Base-by-base conservation (phyloP, 1,139 yeast species). In the Suzukiozyma palmioleophila region DNA sequence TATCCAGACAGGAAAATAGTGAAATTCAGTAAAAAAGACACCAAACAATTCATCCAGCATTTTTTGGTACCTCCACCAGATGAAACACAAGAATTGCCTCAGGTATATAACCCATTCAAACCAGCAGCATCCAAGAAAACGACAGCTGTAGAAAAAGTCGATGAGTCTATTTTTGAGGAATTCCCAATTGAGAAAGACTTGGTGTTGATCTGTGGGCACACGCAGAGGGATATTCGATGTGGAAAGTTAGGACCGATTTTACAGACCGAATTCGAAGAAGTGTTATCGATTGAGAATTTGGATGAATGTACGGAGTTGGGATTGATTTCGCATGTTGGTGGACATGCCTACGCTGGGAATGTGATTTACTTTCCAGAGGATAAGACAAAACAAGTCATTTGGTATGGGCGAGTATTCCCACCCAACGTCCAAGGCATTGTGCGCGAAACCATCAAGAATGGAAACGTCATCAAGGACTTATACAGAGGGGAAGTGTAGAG, bases 321-420 rank as follows among this genome's bases (percentile, higher is more conserved):
- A 0, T 53, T 72, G 13, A 66, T 82, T 1, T 77, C 86, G 9
- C 94, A 84, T 54, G 65, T 84, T 33, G 90, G 92, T 0, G 94
- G 94, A 0, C 94, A 84, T 54, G 84, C 71, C 1, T 84, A 79
- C 55, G 92, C 94, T 2, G 94, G 92, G 0, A 84, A 84, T 53
- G 78, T 84, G 13, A 60, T 84, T 2, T 74, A 74, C 41, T 77
- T 77, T 46, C 70, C 74, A 2, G 40, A 40, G 18, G 71, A 69
- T 35, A 51, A 57, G 8, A 48, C 57, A 10, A 70, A 72, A 1
- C 60, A 71, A n/a, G 56, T 66, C 5, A 60, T 79, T 1, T 84
- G 90, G 90, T 84, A 84, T 51, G 90, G 92, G 0, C 59, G 84
- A 40, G 87, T 84, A 1, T 62, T 65, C 39, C 86, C 88, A 0